Evolutionary conservation across 495 filamentous ascomycete species (phyloP), one percentile per base, ranked within the genome.

Genomic region (Hypoxylon crocopeplum): DNA sequence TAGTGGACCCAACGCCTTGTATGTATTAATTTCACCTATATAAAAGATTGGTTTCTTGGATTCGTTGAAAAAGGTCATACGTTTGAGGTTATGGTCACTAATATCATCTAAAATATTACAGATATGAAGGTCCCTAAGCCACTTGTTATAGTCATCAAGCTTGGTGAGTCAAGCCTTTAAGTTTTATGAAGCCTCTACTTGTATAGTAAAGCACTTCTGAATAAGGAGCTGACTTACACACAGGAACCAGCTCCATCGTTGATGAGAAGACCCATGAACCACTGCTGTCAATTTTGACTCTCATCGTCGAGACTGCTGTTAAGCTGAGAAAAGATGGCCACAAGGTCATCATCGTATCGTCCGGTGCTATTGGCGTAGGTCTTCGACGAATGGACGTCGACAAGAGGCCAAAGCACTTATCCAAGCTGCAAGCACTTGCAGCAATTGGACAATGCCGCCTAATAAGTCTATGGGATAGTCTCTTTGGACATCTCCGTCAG

Each of bases 191-290:
- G 13, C 42, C 1, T 38, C 4, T 38, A 3, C 13, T 19, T n/a
- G 3, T 38, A 2, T 10, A 7, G 39, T 32, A 19, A 30, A 44
- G 25, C 33, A 36, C 19, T 13, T 16, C 24, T n/a, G 13, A 20
- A 46, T 27, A 2, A 37, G 24, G 30, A 54, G 32, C 48, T 58
- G 24, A 59, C 42, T 40, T 56, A 51, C 24, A 38, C 29, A 11
- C 53, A 98, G 94, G 94, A 60, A 97, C 94, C 19, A 97, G 92
- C 75, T 98, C 94, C 11, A 97, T 98, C 62, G 94, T 98, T 44
- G 89, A 97, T 72, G 94, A 98, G 70, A 91, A 87, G 63, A 96
- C 89, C n/a, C 94, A 98, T 74, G 89, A 96, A 59, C 95, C 95
- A n/a, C 84, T 97, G 24, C 81, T 98, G 16, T 95, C 92, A 7